Evolutionary conservation across 192 early-diverging fungal species (phyloP).

Genomic region (Backusella luteola): DNA sequence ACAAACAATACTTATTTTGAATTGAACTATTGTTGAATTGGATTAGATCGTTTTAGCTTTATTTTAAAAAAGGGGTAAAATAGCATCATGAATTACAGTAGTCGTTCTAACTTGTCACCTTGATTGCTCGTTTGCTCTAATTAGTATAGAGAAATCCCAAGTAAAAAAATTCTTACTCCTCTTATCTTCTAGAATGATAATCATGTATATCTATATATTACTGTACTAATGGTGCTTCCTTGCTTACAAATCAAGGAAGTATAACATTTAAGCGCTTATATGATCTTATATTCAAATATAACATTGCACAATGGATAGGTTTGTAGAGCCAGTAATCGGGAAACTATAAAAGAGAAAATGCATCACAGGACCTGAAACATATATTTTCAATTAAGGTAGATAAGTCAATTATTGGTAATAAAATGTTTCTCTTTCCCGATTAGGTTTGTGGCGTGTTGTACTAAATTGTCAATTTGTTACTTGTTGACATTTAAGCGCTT

Average conservation of each 20-base stretch:
- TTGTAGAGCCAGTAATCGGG: background rate
- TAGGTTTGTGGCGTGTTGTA: slow-evolving; percentile 2
- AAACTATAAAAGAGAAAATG: background rate
- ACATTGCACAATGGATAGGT: background rate
- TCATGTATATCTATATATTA: background rate
- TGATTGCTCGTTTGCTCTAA: background rate
- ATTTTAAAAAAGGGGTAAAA: background rate
- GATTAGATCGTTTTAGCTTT: background rate
- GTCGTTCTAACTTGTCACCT: background rate
- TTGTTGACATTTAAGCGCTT: background rate
- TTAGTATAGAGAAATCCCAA: background rate
- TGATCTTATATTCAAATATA: background rate
- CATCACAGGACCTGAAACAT: background rate
- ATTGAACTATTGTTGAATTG: background rate
- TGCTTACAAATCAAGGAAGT: background rate
- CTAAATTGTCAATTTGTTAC: background rate
- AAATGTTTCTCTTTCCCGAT: background rate
- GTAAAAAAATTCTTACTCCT: background rate
- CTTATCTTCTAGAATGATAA: background rate
- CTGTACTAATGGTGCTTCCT: background rate
- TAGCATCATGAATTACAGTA: background rate
- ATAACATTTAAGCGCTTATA: background rate
- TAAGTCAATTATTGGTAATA: background rate
- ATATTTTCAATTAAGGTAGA: background rate
- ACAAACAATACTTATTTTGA: background rate